phyloP scores from a whole-genome alignment of 1,284 basidiomycete genomes.

The Pseudozyma thailandica region DNA sequence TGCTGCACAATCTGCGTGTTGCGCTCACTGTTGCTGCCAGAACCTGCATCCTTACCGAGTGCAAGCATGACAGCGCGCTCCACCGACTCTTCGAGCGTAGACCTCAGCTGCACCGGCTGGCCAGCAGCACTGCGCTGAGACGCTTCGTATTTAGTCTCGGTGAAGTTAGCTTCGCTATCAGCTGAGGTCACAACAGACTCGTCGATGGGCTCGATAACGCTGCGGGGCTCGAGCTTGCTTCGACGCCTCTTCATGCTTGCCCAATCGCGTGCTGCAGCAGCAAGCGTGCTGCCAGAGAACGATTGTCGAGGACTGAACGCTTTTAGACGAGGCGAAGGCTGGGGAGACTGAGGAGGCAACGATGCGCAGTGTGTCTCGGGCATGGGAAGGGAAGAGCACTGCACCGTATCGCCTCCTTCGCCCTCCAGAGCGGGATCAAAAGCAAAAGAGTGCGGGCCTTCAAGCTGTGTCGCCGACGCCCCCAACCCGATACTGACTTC shows the following conservation, averaged over 20 bases:
- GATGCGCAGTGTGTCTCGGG: neutral
- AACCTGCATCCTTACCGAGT: constrained; percentile 18
- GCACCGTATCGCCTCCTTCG: constrained; percentile 13
- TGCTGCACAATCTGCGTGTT: constrained; percentile 30
- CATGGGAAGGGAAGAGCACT: neutral
- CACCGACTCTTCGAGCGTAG: constrained; percentile 26
- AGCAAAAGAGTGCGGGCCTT: constrained; percentile 7
- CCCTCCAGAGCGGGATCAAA: constrained; percentile 33
- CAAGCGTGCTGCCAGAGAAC: constrained; percentile 45
- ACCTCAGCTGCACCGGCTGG: neutral
- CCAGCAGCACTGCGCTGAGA: neutral
- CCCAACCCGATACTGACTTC: constrained; percentile 13
- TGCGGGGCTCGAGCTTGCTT: constrained; percentile 4
- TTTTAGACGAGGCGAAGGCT: constrained; percentile 2
- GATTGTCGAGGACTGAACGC: constrained; percentile 28
- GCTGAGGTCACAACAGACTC: neutral
- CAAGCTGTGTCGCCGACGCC: neutral
- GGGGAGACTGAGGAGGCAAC: neutral
- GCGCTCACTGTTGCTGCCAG: constrained; percentile 13
- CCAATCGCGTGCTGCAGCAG: constrained; percentile 48
- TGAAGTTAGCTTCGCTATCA: neutral
- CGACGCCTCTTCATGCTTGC: constrained; percentile 32
- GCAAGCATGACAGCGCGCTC: constrained; percentile 34
- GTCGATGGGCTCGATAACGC: constrained; percentile 5
- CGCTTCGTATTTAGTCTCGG: neutral